These are phyloP conservation scores for Sclerotinia sclerotiorum DNA, from an alignment of 2,329 filamentous ascomycete genomes.

Conservation along the genomic window DNA sequence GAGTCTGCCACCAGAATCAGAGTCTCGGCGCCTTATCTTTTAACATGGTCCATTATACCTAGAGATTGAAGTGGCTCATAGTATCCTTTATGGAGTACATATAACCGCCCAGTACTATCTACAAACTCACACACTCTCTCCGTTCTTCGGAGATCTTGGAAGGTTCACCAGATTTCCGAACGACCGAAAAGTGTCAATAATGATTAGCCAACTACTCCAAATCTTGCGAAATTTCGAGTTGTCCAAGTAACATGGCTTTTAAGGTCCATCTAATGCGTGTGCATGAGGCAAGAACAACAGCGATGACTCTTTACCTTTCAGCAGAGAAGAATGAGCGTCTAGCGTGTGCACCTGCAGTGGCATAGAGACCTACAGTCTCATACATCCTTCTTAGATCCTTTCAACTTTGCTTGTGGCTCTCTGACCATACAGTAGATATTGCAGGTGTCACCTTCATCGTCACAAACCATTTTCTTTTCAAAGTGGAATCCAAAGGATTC, in stretches of 20 bases:
- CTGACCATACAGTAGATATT: constrained; percentile 53
- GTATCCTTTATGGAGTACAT: neutral
- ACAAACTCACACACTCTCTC: neutral
- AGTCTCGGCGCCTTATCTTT: neutral
- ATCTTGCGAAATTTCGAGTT: neutral
- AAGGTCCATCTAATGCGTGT: constrained; percentile 8
- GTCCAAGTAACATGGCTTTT: neutral
- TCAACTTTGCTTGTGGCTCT: constrained; percentile 39
- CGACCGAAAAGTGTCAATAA: constrained; percentile 1
- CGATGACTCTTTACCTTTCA: neutral
- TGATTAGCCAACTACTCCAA: neutral
- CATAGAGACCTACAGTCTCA: neutral
- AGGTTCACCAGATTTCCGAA: constrained; percentile 7
- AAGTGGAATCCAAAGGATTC: constrained; percentile 66
- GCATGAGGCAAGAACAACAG: neutral
- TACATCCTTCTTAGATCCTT: constrained; percentile 13
- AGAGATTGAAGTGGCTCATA: neutral
- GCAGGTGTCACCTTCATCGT: constrained; percentile 58
- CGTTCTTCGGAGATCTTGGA: constrained; percentile 8
- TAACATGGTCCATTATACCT: neutral
- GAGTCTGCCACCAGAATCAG: neutral
- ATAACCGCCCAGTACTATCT: neutral
- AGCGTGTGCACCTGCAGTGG: neutral
- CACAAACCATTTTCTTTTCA: constrained; percentile 64
- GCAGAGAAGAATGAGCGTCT: neutral